Percentiles rank a stretch among this genome's conserved stretches.
These are phyloP conservation scores for Brassica cretica DNA, from an alignment of 345 rosid genomes.

Conservation along the genomic window DNA sequence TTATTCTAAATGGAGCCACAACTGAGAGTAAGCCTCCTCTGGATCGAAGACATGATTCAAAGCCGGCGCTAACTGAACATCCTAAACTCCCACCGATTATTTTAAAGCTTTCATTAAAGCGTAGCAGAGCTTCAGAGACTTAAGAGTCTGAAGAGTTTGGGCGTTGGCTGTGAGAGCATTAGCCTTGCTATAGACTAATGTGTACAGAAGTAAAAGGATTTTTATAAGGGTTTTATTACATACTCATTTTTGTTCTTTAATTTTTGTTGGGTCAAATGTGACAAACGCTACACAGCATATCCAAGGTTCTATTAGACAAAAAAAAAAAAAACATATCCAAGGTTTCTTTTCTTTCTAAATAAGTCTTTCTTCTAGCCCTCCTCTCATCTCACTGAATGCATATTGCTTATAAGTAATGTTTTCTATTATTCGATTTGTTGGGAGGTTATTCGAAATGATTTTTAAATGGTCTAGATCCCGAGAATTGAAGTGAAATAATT, in stretches of 20 bases:
- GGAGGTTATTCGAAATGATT: no score
- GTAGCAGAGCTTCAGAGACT: conserved; percentile 22
- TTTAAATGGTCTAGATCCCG: not conserved
- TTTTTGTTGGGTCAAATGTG: conserved; percentile 6
- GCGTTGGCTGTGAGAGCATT: conserved; percentile 1
- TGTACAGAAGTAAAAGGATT: conserved; percentile 24
- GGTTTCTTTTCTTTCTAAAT: not conserved
- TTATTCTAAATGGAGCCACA: conserved; percentile 26
- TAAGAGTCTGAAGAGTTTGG: not conserved
- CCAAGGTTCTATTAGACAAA: not conserved
- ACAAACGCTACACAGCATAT: conserved; percentile 6
- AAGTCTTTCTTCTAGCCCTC: not conserved
- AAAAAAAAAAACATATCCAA: no score
- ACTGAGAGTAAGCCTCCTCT: conserved; percentile 13
- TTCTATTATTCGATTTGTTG: not conserved
- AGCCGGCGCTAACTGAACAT: conserved; percentile 16
- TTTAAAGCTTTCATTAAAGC: conserved; percentile 34
- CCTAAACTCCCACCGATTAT: conserved; percentile 39
- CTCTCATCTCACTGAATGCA: not conserved
- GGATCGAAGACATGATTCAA: conserved; percentile 13
- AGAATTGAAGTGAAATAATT: conserved; percentile 19
- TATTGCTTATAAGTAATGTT: not conserved
- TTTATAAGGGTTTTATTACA: not conserved
- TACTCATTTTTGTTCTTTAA: conserved; percentile 4
- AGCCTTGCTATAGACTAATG: conserved; percentile 33